These are phyloP conservation scores for Vitis cinerea DNA, from an alignment of 164 flowering plant species.

Conservation along the genomic window DNA sequence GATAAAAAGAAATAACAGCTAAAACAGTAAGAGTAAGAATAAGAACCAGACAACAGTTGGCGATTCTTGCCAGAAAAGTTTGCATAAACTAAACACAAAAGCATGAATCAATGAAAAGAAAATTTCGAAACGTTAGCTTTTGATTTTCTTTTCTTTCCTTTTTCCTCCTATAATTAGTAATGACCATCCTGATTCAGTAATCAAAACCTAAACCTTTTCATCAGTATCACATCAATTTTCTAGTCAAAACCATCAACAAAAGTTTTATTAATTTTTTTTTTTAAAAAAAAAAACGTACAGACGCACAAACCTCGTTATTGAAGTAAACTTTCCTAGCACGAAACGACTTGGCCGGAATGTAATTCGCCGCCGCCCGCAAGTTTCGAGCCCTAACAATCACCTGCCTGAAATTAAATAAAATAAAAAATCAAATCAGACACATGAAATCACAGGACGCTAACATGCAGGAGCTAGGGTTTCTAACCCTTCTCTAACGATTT, in stretches of 20 bases:
- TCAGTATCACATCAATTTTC: no score
- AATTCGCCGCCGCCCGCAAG: slow-evolving; percentile 72
- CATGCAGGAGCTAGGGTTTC: slow-evolving; percentile 2
- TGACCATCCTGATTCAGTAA: neutral
- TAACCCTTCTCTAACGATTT: slow-evolving; percentile 89
- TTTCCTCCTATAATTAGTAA: no score
- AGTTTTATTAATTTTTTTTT: no score
- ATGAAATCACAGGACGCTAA: neutral
- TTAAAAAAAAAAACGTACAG: neutral
- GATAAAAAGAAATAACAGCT: no score
- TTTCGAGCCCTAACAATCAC: slow-evolving; percentile 86
- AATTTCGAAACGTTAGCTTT: no score
- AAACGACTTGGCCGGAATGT: slow-evolving; percentile 80
- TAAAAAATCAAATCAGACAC: neutral
- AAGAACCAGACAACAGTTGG: no score
- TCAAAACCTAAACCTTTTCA: neutral
- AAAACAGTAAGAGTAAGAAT: no score
- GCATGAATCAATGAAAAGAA: no score
- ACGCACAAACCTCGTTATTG: slow-evolving; percentile 68
- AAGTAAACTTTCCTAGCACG: slow-evolving; percentile 73
- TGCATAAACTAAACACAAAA: no score
- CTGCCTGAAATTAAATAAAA: slow-evolving; percentile 51
- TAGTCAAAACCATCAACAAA: no score
- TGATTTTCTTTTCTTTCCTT: no score
- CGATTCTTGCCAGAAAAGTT: no score